Evolutionary conservation across 2,329 filamentous ascomycete genomes (phyloP), one percentile per base, ranked within the genome.

Genomic region (Cladophialophora bantiana): DNA sequence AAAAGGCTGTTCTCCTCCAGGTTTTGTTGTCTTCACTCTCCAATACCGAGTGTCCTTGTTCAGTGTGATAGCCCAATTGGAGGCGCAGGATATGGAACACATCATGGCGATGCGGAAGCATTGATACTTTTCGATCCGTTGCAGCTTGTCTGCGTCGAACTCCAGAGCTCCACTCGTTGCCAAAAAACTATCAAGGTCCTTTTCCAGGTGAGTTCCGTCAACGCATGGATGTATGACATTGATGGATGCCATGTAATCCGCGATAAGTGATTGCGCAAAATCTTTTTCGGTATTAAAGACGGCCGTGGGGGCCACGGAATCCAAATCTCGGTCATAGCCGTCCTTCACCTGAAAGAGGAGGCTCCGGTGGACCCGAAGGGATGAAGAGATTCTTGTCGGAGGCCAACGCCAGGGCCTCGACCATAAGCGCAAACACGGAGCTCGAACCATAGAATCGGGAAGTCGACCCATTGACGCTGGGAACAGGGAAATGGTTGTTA

Each of bases 101-200:
- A 61, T 61, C 45, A 61, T 54, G 32, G 42, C 48, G 48, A 61
- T 61, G 34, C 59, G 59, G 48, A 61, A 61, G 48, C 48, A 61
- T 52, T 61, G 59, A 34, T 61, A 54, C 35, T 52, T 54, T 52
- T 61, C 59, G 35, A 31, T 26, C 20, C 48, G 32, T 26, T 54
- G 48, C n/a, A 61, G 18, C 32, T 38, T 52, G n/a, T 61, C 59
- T n/a, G 59, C 32, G 48, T 61, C 59, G 53, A 55, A 55, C 31
- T 35, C 32, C 13, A 55, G 53, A 38, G 59, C 34, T 54, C 59
- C 59, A 26, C 18, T 61, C 15, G 32, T 54, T 6, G 31, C 50
- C 32, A 61, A 31, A 42, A 38, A 58, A 10, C n/a, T 31, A 42
- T 58, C 55, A 58, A 58, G 35, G 36, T 58, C 55, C 36, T 20